Evolutionary conservation across 176 grass and related monocot species (phyloP), one percentile per base, ranked within the genome.

Genomic region (Ampelocalamus luodianensis): DNA sequence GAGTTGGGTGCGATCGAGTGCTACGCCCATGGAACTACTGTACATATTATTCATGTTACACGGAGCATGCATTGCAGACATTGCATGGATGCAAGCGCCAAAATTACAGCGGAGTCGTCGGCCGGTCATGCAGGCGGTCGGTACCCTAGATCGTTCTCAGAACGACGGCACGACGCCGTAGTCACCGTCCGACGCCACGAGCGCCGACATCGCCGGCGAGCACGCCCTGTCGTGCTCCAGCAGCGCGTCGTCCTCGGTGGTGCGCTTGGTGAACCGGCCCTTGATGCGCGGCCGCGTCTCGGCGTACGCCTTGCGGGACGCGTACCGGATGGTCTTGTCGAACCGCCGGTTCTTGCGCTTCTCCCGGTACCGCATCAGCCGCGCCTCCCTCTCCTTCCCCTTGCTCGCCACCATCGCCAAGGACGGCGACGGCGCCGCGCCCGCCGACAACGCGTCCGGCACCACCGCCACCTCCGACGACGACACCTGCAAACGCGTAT

Each of bases 271-370:
- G 77, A 97, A 97, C 32, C 94, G 67, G 76, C 94, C 94, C 82
- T 97, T 97, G 77, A 97, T 77, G 82, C 92, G 90, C 14, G 90
- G 94, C 60, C 94, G 88, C 67, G 92, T 85, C 90, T 94, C 92
- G 32, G 94, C 94, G 74, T 97, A 97, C 26, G 94, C 92, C 85
- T 97, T 97, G 62, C 92, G 85, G 68, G 94, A 94, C 42, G 94
- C 92, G 71, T 97, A 97, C 34, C 94, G 84, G 80, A 97, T 94
- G 75, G 92, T 97, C 90, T 97, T 97, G 53, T 92, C 29, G 74
- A 97, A 97, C 16, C 90, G 68, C 17, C 92, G 92, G 86, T 66
- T 92, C 92, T 94, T 97, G 70, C 94, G 85, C 86, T 97, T 97
- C 83, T 94, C 90, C 2, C 92, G 77, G 90, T 97, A 97, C 76